Evolutionary conservation across 176 grass and related monocot species (phyloP), one percentile per base, ranked within the genome.

Genomic region (Triticum dicoccoides): DNA sequence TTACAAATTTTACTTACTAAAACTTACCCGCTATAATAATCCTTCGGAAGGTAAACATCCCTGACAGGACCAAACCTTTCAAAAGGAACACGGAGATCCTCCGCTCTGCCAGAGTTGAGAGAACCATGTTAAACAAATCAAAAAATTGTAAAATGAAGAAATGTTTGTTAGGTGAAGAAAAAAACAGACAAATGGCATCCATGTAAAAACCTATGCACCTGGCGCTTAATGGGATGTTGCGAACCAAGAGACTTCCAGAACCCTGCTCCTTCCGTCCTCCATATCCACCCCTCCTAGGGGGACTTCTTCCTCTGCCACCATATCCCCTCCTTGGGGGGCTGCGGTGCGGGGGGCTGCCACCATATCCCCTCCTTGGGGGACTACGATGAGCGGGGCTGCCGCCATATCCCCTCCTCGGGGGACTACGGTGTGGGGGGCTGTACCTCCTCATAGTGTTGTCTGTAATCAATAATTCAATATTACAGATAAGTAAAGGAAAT

Each of bases 21-120:
- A 11, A 69, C 92, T 76, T 84, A 97, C 95, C 95, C 95, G 41
- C 69, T 89, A 76, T 94, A 97, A 87, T 94, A 97, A 62, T 97
- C 92, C 83, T 92, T 97, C 33, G 95, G 95, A 80, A 97, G 76
- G 87, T 97, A 97, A 86, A 97, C 92, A 94, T 97, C 95, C 76
- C 92, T 83, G 14, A 97, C 95, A 65, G 95, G 95, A 44, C 95
- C 95, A 92, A 97, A 97, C 83, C 95, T 94, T 92, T 97, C 95
- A 73, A 97, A 97, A 84, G 90, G 86, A 84, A 82, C 88, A 85
- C 95, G 90, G 80, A 97, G 80, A 49, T 97, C 95, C n/a, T 97
- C 95, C 1, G 67, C 47, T 65, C 95, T 97, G 68, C 80, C 78
- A 76, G 33, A 79, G 59, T 74, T 85, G 14, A 49, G 12, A 80